Evolutionary conservation across 176 grass and related monocot species (phyloP).

Genomic region (Elaeis guineensis): DNA sequence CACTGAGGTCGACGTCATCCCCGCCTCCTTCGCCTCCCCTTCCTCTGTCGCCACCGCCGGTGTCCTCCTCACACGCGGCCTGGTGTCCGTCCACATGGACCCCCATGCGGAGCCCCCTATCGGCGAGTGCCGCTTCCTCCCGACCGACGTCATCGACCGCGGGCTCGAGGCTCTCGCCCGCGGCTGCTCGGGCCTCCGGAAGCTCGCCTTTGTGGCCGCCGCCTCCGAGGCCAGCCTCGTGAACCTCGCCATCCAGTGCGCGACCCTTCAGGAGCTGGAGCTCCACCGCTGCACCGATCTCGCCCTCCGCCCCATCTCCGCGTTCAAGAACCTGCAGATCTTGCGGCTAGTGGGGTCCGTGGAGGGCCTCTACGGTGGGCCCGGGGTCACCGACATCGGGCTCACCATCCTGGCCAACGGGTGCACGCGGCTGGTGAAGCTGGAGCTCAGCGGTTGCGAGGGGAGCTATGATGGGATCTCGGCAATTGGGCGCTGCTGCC

Average conservation of each 20-base stretch:
- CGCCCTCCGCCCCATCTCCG: slow-evolving; percentile 72
- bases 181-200: slow-evolving; percentile 50
- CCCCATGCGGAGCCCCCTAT: slow-evolving; percentile 36
- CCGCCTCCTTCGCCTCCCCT: slow-evolving; percentile 43
- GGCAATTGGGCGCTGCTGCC: slow-evolving; percentile 75
- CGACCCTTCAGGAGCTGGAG: slow-evolving; percentile 68
- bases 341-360: slow-evolving; percentile 52
- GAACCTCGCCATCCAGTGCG: slow-evolving; percentile 51
- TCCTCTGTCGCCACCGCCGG: slow-evolving; percentile 6
- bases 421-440: slow-evolving; percentile 74
- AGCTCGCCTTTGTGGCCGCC: slow-evolving; percentile 41
- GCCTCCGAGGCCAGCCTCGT: slow-evolving; percentile 52
- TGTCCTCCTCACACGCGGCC: slow-evolving; percentile 47
- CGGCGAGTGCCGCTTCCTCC: slow-evolving; percentile 43
- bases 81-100: slow-evolving; percentile 51
- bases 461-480: slow-evolving; percentile 86
- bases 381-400: slow-evolving; percentile 77
- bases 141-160: slow-evolving; percentile 41
- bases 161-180: slow-evolving; percentile 47
- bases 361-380: slow-evolving; percentile 44
- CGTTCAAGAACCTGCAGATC: slow-evolving; percentile 82
- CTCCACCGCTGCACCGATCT: slow-evolving; percentile 81
- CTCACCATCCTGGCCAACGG: slow-evolving; percentile 95
- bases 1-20: slow-evolving; percentile 71
- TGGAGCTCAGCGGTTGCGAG: slow-evolving; percentile 75